Conservation (phyloP, 2,329 filamentous ascomycete genomes). For the Ascochyta lentis region DNA sequence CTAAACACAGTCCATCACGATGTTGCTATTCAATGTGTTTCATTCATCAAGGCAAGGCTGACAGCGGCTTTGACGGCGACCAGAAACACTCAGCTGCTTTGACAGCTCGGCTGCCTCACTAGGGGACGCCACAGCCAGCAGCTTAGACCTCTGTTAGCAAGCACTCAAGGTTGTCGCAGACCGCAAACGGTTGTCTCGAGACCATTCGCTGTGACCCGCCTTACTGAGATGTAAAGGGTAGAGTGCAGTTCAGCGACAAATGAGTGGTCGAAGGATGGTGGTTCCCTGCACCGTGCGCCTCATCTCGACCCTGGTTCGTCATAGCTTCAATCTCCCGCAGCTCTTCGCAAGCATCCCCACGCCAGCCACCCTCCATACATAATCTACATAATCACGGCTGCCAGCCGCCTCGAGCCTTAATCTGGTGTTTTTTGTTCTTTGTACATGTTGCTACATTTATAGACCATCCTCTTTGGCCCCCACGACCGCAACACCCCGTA, state of each 20-base stretch:
- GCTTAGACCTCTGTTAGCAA: not conserved
- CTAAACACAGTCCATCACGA: no score
- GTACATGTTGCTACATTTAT: constrained; percentile 12
- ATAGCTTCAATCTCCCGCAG: constrained; percentile 31
- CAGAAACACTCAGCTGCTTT: constrained; percentile 16
- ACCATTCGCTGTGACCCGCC: not conserved
- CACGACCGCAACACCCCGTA: not conserved
- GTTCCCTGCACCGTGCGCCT: constrained; percentile 16
- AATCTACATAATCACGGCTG: constrained; percentile 15
- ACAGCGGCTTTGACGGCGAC: constrained; percentile 16
- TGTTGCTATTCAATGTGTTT: not conserved
- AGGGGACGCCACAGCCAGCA: constrained; percentile 7
- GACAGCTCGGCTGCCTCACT: constrained; percentile 14
- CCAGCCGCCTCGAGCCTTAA: not conserved
- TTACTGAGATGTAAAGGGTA: not conserved
- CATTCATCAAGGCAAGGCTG: constrained; percentile 10
- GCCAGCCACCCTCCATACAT: constrained; percentile 15
- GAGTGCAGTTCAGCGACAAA: not conserved
- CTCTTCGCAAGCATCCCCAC: constrained; percentile 39
- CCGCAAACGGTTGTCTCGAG: not conserved
- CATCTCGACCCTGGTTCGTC: constrained; percentile 29
- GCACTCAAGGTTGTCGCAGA: not conserved
- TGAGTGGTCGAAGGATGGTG: constrained; percentile 3
- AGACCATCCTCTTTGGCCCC: not conserved
- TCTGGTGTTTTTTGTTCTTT: constrained; percentile 4